These are phyloP conservation scores for Boletellus deceptivus DNA, from an alignment of 1,284 basidiomycete species.

Conservation along the genomic window DNA sequence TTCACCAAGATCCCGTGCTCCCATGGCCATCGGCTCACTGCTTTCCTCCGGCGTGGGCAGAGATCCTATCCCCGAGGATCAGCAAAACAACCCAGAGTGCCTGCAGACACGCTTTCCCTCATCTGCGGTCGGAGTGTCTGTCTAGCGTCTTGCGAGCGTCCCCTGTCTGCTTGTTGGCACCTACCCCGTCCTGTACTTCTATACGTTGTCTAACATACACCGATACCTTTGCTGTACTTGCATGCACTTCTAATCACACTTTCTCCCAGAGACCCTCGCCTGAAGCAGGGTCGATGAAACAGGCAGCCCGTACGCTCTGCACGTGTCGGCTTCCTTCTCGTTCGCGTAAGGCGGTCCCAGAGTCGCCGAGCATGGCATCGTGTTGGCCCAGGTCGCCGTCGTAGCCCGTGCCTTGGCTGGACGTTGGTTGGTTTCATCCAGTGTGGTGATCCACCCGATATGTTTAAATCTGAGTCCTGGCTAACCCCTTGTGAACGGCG, in stretches of 20 bases:
- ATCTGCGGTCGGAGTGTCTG: conserved; percentile 22
- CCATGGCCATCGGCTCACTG: conserved; percentile 35
- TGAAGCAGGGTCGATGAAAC: conserved; percentile 15
- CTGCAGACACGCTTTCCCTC: conserved; percentile 23
- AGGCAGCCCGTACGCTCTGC: conserved; percentile 4
- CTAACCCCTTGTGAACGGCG: conserved; percentile 22
- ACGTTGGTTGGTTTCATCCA: too few species aligned
- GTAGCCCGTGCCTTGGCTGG: too few species aligned
- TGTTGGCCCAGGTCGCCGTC: too few species aligned
- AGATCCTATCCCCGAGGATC: conserved; percentile 27
- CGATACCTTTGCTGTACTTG: conserved; percentile 19
- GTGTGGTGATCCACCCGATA: conserved; percentile 9
- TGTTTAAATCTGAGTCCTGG: conserved; percentile 6
- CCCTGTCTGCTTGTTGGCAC: conserved; percentile 21
- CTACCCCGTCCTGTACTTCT: conserved; percentile 26
- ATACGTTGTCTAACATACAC: conserved; percentile 23
- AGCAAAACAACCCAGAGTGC: conserved; percentile 22
- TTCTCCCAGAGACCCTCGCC: not conserved
- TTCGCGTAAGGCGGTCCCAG: conserved; percentile 16
- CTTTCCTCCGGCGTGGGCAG: conserved; percentile 30
- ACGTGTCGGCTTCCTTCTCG: not conserved
- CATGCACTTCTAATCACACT: conserved; percentile 23
- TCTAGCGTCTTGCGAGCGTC: conserved; percentile 11
- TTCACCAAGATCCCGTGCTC: conserved; percentile 33
- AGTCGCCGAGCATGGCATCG: not conserved